Base-by-base conservation (phyloP, 139 green algal genomes). In the Zygnema cylindricum region DNA sequence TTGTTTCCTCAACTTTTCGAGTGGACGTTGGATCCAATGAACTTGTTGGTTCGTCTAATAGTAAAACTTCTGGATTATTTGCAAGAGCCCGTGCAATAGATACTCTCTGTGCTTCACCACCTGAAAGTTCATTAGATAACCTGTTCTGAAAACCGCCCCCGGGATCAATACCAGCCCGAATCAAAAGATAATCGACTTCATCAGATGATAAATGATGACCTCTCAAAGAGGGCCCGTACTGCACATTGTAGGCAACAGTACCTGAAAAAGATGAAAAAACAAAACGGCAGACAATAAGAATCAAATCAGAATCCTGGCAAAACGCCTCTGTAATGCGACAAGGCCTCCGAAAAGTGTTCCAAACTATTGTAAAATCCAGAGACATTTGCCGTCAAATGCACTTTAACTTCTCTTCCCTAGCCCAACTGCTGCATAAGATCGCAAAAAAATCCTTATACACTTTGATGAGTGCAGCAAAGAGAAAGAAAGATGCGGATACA, bases 1-100 rank as follows among this genome's bases (percentile, higher is more conserved):
- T 90, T 40, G 86, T 91, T 36, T 85, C 81, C 71, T 91, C 86
- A 39, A 91, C 81, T 25, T 43, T 33, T 30, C 40, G 63, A n/a
- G 86, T 91, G 1, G 86, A 77, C 40, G 40, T 76, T 23, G 69
- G 86, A 55, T 91, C 86, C 11, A 91, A 54, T 1, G 86, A 71
- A 75, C 81, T 89, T 32, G 86, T 91, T 1, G 86, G 86, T 55
- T 91, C 86, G 69, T 91, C 86, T 41, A 91, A 49, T 23, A 91
- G 86, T 0, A 91, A 30, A 25, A 88, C 81, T 33, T 91, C 16
- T 23, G 86, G 86, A 7, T 23, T 36, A 49, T 91, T 91, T 55
- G 86, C 86, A 42, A 91, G 86, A 11, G 81, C 81, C 30, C 86
- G 86, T 2, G 86, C 86, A 41, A 91, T 71, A 39, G 86, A 36